Percentiles rank a stretch among this genome's conserved stretches.
These are phyloP conservation scores for Chytriomyces hyalinus DNA, from an alignment of 192 early-diverging fungal genomes.

Conservation along the genomic window DNA sequence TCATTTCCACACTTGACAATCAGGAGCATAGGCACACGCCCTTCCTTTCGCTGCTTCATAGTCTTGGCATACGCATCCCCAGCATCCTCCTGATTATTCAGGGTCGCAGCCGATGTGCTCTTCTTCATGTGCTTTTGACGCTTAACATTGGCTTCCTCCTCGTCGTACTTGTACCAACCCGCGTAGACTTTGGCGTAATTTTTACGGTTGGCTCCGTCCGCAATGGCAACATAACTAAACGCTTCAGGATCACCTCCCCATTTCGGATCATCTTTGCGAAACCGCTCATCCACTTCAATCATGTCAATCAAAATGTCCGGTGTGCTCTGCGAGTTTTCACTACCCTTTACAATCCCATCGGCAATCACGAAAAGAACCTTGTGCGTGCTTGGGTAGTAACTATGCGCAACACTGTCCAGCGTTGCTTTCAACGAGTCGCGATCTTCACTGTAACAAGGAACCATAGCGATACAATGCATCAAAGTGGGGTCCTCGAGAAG, in stretches of 20 bases:
- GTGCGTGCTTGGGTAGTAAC: conserved; percentile 83
- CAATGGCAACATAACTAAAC: conserved; percentile 77
- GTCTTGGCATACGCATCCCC: conserved; percentile 32
- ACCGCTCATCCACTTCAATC: conserved; percentile 61
- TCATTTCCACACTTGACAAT: conserved; percentile 59
- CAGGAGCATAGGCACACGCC: conserved; percentile 54
- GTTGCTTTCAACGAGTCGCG: conserved; percentile 75
- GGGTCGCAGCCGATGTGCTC: neutral
- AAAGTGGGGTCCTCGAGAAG: conserved; percentile 49
- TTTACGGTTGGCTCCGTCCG: conserved; percentile 85
- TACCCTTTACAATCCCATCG: conserved; percentile 75
- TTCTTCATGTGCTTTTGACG: conserved; percentile 19
- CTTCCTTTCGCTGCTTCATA: conserved; percentile 38
- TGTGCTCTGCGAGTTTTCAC: conserved; percentile 80
- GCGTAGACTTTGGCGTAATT: conserved; percentile 85
- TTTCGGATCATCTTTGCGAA: conserved; percentile 50
- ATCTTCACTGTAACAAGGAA: conserved; percentile 93
- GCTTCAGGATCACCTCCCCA: conserved; percentile 49
- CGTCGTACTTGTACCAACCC: conserved; percentile 53
- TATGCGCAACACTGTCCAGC: conserved; percentile 82
- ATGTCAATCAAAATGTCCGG: conserved; percentile 86
- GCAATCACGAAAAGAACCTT: conserved; percentile 90
- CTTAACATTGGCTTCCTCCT: neutral
- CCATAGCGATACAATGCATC: conserved; percentile 70
- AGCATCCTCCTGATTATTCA: neutral